Evolutionary conservation across 768 basidiomycete genomes (phyloP), one percentile per base, ranked within the genome.

Genomic region (Leccinum rimulosum): DNA sequence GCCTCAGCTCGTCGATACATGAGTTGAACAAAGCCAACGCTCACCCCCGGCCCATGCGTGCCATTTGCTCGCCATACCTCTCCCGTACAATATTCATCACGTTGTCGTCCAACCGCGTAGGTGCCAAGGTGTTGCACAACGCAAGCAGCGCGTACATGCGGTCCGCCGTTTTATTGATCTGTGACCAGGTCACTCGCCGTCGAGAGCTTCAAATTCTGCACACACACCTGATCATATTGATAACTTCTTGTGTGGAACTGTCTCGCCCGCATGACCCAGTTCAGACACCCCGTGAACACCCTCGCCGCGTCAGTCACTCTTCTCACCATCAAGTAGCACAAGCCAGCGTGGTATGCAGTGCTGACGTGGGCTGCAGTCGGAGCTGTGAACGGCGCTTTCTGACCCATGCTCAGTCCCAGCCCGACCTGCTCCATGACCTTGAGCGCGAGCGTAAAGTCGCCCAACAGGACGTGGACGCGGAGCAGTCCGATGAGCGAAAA

Each of bases 141-240:
- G 95, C 93, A 62, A 98, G 91, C 33, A 99, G 75, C 6, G 95
- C 95, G 68, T 98, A 96, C 95, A 98, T 99, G 50, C 97, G 80
- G 70, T 99, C 97, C 3, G 93, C 95, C 17, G 91, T 95, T 80
- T 98, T 98, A 78, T 89, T 94, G 75, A 99, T 97, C 91, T 93
- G 66, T 38, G 12, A 3, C 27, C 27, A 17, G 5, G 51, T 60
- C 38, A 61, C 48, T 35, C 11, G 28, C 50, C 9, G 27, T 15
- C 1, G 14, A 27, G 35, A 22, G 2, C 45, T 12, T 27, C 56
- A 15, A 17, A 40, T 27, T 31, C 52, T 4, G 12, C 17, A 57
- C 76, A n/a, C n/a, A 35, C 61, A 90, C 92, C 80, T 95, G 94
- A 68, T 97, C 95, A 66, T 97, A 97, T 71, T 98, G 95, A 72